These are phyloP conservation scores for Ophiostoma piceae DNA, from an alignment of 2,329 filamentous ascomycete genomes.

Conservation along the genomic window DNA sequence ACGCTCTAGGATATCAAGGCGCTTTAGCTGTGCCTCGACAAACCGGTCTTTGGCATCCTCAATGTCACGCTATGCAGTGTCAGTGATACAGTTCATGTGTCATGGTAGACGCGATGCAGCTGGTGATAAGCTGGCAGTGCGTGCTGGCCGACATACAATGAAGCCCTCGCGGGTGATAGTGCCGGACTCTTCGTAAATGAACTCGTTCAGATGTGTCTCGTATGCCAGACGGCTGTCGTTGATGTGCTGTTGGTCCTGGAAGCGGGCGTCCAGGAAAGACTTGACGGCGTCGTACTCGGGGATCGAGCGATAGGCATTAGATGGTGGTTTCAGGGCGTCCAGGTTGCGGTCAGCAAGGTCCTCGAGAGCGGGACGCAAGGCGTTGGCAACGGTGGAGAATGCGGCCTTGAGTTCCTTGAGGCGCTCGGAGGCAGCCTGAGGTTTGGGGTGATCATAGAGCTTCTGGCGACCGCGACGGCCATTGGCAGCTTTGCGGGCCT, in stretches of 20 bases:
- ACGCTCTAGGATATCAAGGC: slow-evolving; percentile 43
- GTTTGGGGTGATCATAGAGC: slow-evolving; percentile 49
- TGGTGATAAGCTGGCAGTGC: neutral
- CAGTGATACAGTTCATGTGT: slow-evolving; percentile 18
- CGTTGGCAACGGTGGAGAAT: slow-evolving; percentile 58
- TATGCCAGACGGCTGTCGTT: slow-evolving; percentile 29
- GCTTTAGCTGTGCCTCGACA: slow-evolving; percentile 43
- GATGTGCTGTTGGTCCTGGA: slow-evolving; percentile 31
- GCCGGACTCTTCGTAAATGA: slow-evolving; percentile 17
- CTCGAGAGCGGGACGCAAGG: slow-evolving; percentile 59
- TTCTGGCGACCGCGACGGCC: slow-evolving; percentile 50
- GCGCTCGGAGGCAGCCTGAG: slow-evolving; percentile 57
- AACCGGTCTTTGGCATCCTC: slow-evolving; percentile 41
- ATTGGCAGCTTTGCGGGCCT: slow-evolving; percentile 36
- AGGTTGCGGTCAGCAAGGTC: slow-evolving; percentile 59
- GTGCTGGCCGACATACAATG: slow-evolving; percentile 23
- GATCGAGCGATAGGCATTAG: slow-evolving; percentile 48
- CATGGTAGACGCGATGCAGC: neutral
- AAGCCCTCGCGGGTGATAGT: slow-evolving; percentile 24
- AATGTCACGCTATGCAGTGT: slow-evolving; percentile 26
- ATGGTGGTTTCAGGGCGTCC: slow-evolving; percentile 51
- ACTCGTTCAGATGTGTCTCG: slow-evolving; percentile 24
- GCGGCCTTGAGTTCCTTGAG: slow-evolving; percentile 61
- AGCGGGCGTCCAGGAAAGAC: slow-evolving; percentile 46
- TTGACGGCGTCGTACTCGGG: slow-evolving; percentile 50